Conservation (phyloP, 306 rosid genomes). For the Glycyrrhiza uralensis region DNA sequence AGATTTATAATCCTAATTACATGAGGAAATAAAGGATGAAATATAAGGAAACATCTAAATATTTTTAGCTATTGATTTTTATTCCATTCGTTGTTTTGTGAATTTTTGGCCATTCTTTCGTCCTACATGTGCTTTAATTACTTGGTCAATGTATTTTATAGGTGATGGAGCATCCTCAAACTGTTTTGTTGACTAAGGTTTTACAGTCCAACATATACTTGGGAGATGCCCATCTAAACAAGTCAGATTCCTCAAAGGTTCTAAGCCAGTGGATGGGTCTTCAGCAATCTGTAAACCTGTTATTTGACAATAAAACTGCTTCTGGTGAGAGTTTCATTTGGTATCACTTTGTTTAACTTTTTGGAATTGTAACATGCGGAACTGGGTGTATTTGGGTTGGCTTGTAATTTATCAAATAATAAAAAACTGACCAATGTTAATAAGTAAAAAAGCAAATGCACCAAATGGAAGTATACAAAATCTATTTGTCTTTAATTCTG, state of each 20-base stretch:
- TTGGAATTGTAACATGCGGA: neutral
- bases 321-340: slow-evolving; percentile 42
- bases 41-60: neutral
- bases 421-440: neutral
- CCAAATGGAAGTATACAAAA: neutral
- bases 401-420: slow-evolving; percentile 8
- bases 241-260: slow-evolving; percentile 35
- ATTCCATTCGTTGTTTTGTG: neutral
- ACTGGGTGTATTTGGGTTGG: neutral
- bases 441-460: neutral
- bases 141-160: slow-evolving; percentile 31
- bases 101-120: slow-evolving; percentile 18
- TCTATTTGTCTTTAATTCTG: neutral
- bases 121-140: slow-evolving; percentile 15
- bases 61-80: neutral
- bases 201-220: slow-evolving; percentile 59
- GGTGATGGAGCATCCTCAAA: slow-evolving; percentile 94
- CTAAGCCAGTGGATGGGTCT: slow-evolving; percentile 73
- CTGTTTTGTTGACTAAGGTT: slow-evolving; percentile 69
- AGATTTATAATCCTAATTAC: neutral
- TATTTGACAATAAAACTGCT: slow-evolving; percentile 69
- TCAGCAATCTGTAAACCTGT: slow-evolving; percentile 73
- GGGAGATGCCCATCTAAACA: slow-evolving; percentile 54
- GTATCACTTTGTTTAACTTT: neutral
- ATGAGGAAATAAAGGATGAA: neutral